Base-by-base conservation (phyloP, 2,329 filamentous ascomycete species). In the Tolypocladium amazonense region DNA sequence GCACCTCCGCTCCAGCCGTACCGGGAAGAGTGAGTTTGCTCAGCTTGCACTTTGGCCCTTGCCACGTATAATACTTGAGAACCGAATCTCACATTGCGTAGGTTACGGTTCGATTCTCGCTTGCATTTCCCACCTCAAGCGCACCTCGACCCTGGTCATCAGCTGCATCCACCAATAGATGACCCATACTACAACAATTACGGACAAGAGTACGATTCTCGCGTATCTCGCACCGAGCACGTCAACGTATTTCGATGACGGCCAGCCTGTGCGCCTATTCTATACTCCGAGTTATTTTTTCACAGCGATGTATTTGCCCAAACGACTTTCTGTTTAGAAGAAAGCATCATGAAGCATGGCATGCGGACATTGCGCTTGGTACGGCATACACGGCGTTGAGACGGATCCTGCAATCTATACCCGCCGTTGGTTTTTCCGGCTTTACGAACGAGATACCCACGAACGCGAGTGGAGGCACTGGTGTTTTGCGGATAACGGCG, bases 1-100 rank as follows among this genome's bases (percentile, higher is more conserved):
- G 30, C 43, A 20, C 53, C 54, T 23, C 39, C 41, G 14, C 23
- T 25, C 30, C 54, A 20, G 23, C 18, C 30, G 18, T 35, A 41
- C 15, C 53, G 14, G 58, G 33, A 56, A 56, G 58, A 38, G 58
- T 59, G 30, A 59, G 58, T 59, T 52, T 25, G 15, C n/a, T 33
- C 12, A 15, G 12, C 35, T 27, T 12, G 20, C 11, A 37, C 14
- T 43, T 39, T 30, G 15, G 8, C 12, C 53, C 14, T 38, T 37
- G 23, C 53, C 20, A 23, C 37, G 2, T n/a, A 14, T 1, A 8
- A 20, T 12, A 14, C 50, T 9, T 20, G 20, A 37, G 11, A 20
- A 7, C 9, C 7, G 37, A 39, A 50, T 45, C 56, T 57, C 56
- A 57, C 41, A 50, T 38, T 2, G 23, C n/a, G 33, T 50, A 57